Conservation (phyloP, 306 rosid species). For the Abrus precatorius region DNA sequence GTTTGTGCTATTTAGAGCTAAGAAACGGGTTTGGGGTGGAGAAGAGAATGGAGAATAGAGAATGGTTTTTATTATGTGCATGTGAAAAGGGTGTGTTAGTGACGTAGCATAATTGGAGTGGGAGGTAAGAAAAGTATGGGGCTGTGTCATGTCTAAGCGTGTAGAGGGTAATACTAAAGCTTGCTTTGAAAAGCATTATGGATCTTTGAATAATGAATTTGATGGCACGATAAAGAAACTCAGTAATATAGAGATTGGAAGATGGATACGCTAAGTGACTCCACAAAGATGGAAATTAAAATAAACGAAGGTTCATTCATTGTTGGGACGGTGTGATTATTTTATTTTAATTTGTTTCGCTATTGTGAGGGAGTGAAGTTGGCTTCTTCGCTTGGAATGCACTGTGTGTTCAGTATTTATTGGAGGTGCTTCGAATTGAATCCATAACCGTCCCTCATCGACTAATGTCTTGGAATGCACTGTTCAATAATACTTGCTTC, state of each 20-base stretch:
- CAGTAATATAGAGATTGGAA: slow-evolving; percentile 55
- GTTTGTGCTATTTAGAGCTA: slow-evolving; percentile 35
- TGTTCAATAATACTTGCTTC: slow-evolving; percentile 24
- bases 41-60: slow-evolving; percentile 26
- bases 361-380: neutral
- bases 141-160: slow-evolving; percentile 30
- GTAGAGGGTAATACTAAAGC: slow-evolving; percentile 30
- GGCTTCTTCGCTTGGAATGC: slow-evolving; percentile 49
- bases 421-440: slow-evolving; percentile 37
- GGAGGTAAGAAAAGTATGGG: slow-evolving; percentile 63
- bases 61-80: slow-evolving; percentile 40
- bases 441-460: slow-evolving; percentile 13
- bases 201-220: slow-evolving; percentile 1
- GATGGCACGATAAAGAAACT: slow-evolving; percentile 34
- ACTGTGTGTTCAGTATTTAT: slow-evolving; percentile 28
- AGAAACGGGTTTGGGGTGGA: slow-evolving; percentile 43
- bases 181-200: slow-evolving; percentile 43
- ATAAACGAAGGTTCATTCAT: slow-evolving; percentile 23
- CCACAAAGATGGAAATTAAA: slow-evolving; percentile 5
- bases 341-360: neutral
- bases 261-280: slow-evolving; percentile 53
- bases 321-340: slow-evolving; percentile 19
- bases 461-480: neutral
- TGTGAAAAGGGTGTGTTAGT: slow-evolving; percentile 40
- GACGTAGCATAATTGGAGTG: slow-evolving; percentile 54